Base-by-base conservation (phyloP, 192 early-diverging fungal genomes). In the Dissophora ornata region DNA sequence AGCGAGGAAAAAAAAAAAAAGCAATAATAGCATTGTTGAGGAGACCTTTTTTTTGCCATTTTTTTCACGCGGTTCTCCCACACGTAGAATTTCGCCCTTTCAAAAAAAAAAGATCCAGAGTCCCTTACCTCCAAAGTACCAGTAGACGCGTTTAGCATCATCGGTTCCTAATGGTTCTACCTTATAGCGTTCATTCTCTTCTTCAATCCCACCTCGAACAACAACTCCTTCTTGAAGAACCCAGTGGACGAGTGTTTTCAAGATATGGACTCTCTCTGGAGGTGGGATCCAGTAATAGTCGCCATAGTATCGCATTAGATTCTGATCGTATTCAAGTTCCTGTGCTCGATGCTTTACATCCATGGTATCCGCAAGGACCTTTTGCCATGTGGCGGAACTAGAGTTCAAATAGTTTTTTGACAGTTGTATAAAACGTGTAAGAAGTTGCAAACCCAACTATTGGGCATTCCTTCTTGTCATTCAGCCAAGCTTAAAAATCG, bases 61-160 rank as follows among this genome's bases (percentile, higher is more conserved):
- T n/a, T n/a, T n/a, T n/a, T n/a, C n/a, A n/a, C n/a, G n/a, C n/a
- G n/a, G n/a, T n/a, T n/a, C n/a, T n/a, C n/a, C n/a, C n/a, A n/a
- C n/a, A n/a, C n/a, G n/a, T n/a, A n/a, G n/a, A n/a, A n/a, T n/a
- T n/a, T n/a, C n/a, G n/a, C n/a, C n/a, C n/a, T n/a, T n/a, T n/a
- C n/a, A n/a, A 32, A 32, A 29, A 16, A n/a, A 33, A 16, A 33
- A 25, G 18, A 16, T 1, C 12, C 6, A 6, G 2, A 52, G 10
- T 1, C 13, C 28, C 19, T 46, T 62, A 61, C 73, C 64, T 62
- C 73, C 73, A 67, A 77, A 77, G 42, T 77, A 67, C 73, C 73
- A 77, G 47, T 77, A 77, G 9, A 67, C 38, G 4, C 73, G 58
- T 15, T 49, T 67, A 5, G 51, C 6, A 26, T 77, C 57, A 49